These are phyloP conservation scores for Pyricularia pennisetigena DNA, from an alignment of 2,329 filamentous ascomycete genomes.

Conservation along the genomic window DNA sequence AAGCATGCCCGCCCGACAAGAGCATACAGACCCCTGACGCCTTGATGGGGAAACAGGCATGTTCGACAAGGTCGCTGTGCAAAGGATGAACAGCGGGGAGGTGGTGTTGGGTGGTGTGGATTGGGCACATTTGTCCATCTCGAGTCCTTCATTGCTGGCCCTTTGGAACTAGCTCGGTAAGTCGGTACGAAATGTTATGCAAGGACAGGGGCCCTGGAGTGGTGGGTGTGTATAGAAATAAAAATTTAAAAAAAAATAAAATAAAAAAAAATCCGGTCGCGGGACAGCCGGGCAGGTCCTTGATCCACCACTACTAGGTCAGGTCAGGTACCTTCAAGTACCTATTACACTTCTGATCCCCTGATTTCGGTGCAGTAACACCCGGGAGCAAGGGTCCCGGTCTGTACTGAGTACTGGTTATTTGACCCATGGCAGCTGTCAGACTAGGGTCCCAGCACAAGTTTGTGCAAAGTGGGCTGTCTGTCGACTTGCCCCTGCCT, in stretches of 20 bases:
- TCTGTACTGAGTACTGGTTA: neutral
- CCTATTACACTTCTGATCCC: neutral
- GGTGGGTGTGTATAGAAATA: neutral
- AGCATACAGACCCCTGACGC: neutral
- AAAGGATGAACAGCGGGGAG: neutral
- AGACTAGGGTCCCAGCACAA: neutral
- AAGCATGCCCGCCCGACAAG: neutral
- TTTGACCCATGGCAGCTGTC: neutral
- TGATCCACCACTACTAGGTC: neutral
- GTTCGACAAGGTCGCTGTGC: neutral
- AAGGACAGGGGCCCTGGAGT: neutral
- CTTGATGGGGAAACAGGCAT: neutral
- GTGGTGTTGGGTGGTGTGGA: neutral
- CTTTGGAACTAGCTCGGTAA: neutral
- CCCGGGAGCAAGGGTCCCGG: neutral
- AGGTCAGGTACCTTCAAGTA: neutral
- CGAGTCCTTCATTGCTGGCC: neutral
- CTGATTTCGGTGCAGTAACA: neutral
- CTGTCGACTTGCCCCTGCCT: neutral
- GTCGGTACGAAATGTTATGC: slow-evolving; percentile 1
- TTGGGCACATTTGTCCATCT: neutral
- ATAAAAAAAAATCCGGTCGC: neutral
- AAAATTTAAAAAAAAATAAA: neutral
- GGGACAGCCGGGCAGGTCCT: neutral
- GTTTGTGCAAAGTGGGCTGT: neutral